Evolutionary conservation across 331 rosid genomes (phyloP), one percentile per base, ranked within the genome.

Genomic region (Stylosanthes scabra): DNA sequence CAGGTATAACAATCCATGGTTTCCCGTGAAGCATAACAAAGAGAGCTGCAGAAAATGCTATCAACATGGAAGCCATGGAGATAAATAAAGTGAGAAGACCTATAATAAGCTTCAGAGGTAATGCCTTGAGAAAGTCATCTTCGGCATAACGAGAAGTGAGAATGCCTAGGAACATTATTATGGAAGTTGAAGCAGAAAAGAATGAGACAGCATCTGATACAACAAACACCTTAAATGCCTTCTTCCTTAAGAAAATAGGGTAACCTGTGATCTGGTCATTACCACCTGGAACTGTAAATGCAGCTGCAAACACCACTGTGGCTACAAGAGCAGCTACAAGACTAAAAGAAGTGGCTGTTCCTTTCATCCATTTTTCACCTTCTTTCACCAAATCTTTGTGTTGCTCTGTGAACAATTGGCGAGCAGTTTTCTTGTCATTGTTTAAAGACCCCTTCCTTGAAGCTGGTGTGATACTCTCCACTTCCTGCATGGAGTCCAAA

Each of bases 301-400:
- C 79, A 0, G 66, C 75, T 3, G 72, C 63, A 74, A 74, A 68
- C 12, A 68, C 61, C 2, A 80, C 71, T 4, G 67, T 80, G 16
- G 79, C 83, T 27, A 79, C 56, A 3, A 79, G 70, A 40, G 83
- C 42, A 5, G 79, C 63, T 5, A 79, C 79, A 3, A 73, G 11
- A 64, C 44, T 41, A n/a, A 79, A 79, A 20, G 71, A 79, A 50
- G 12, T 54, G 0, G 83, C 56, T 11, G 79, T 67, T 15, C 44
- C 79, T 57, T 79, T 79, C 71, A 66, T 45, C 80, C 79, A 79
- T 20, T 51, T 60, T 59, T 79, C 83, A 41, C 75, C 83, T 1
- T 15, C 4, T 14, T 74, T 40, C 7, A 27, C 41, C 9, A 79
- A 12, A 0, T 28, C 9, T 12, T 57, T 49, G 3, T 78, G 82